These are phyloP conservation scores for Salix brachista DNA, from an alignment of 345 rosid species.

Conservation along the genomic window DNA sequence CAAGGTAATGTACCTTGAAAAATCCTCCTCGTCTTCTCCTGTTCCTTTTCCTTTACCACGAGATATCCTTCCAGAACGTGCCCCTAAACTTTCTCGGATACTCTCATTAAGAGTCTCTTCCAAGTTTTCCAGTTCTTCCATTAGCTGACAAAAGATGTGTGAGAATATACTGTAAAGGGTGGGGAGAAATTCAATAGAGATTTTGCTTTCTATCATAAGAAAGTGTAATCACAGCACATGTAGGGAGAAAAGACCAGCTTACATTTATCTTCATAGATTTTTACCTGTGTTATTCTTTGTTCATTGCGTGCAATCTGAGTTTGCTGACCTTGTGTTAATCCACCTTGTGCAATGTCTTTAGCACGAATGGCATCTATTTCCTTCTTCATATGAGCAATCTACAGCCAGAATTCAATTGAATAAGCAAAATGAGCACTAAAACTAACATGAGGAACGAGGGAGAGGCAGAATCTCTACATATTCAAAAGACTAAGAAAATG, in stretches of 20 bases:
- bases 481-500: not conserved
- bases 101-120: constrained; percentile 95
- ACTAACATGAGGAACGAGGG: not conserved
- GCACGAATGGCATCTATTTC: constrained; percentile 92
- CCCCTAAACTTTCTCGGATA: constrained; percentile 88
- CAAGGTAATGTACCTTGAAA: constrained; percentile 47
- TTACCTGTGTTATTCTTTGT: constrained; percentile 79
- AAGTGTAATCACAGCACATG: constrained; percentile 4
- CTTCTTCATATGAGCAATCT: constrained; percentile 96
- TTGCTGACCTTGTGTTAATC: constrained; percentile 96
- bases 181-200: not conserved
- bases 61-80: constrained; percentile 54
- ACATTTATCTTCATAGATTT: no score
- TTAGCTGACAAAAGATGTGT: constrained; percentile 39
- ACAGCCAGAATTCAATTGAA: constrained; percentile 5
- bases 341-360: constrained; percentile 95
- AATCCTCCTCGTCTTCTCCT: constrained; percentile 59
- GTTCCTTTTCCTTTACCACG: constrained; percentile 51
- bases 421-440: not conserved
- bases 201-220: not conserved
- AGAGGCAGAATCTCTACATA: no score
- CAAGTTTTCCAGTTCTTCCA: constrained; percentile 94
- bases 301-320: constrained; percentile 98
- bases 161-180: not conserved
- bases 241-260: not conserved